Conservation (phyloP, 306 rosid species). For the Cucurbita argyrosperma region DNA sequence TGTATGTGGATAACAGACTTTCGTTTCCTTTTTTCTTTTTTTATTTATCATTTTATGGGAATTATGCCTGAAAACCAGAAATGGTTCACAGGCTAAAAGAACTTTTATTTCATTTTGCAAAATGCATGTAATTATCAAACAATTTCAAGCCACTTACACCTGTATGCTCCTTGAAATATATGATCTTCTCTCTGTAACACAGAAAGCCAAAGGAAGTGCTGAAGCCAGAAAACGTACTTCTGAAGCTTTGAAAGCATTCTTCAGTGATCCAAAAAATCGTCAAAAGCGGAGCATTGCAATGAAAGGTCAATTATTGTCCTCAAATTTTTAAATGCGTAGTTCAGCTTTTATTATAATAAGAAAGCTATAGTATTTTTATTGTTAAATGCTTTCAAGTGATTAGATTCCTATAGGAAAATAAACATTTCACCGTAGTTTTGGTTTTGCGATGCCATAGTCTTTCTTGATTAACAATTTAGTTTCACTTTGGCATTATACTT, state of each 20-base stretch:
- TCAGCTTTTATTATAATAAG: background rate
- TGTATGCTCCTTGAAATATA: background rate
- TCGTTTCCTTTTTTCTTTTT: background rate
- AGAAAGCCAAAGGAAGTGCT: conserved; percentile 78
- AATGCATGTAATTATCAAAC: background rate
- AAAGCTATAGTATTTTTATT: background rate
- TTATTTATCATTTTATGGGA: background rate
- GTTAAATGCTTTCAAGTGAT: background rate
- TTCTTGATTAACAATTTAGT: background rate
- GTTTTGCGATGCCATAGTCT: background rate
- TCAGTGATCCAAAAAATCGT: conserved; percentile 83
- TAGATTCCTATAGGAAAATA: background rate
- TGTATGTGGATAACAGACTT: background rate
- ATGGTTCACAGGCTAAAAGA: background rate
- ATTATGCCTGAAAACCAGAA: background rate
- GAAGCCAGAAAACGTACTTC: conserved; percentile 75
- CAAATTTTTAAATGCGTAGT: background rate
- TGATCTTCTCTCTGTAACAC: conserved; percentile 19
- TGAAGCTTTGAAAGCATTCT: conserved; percentile 59
- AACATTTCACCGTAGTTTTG: background rate
- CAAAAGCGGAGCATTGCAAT: conserved; percentile 71
- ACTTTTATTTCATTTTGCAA: background rate
- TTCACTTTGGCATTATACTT: background rate
- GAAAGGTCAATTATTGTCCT: conserved; percentile 40
- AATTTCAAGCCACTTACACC: background rate